These are phyloP conservation scores for Tolypocladium guangdongense DNA, from an alignment of 2,329 filamentous ascomycete genomes.

Conservation along the genomic window DNA sequence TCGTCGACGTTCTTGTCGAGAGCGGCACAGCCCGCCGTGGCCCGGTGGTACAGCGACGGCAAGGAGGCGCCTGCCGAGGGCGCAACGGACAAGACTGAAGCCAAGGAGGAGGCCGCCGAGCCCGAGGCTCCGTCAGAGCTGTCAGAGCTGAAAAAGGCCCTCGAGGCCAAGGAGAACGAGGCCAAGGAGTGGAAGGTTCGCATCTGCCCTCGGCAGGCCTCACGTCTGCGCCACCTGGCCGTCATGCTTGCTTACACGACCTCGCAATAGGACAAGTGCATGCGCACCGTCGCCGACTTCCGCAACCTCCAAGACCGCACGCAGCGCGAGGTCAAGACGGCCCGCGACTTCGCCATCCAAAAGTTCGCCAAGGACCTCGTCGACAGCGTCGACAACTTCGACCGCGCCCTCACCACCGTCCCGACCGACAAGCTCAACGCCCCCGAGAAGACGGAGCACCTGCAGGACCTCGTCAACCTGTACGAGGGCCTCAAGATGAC, in stretches of 20 bases:
- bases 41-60: slow-evolving; percentile 39
- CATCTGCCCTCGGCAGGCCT: slow-evolving; percentile 4
- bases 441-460: slow-evolving; percentile 36
- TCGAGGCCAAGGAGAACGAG: slow-evolving; percentile 42
- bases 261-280: slow-evolving; percentile 68
- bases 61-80: slow-evolving; percentile 22
- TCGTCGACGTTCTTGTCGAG: slow-evolving; percentile 25
- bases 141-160: slow-evolving; percentile 36
- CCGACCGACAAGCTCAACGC: slow-evolving; percentile 59
- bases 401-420: slow-evolving; percentile 77
- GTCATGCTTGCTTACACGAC: neutral
- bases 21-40: slow-evolving; percentile 21
- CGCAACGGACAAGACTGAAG: slow-evolving; percentile 8
- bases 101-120: slow-evolving; percentile 15
- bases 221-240: neutral
- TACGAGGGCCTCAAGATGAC: slow-evolving; percentile 94
- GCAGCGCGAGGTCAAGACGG: slow-evolving; percentile 75
- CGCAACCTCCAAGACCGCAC: slow-evolving; percentile 96
- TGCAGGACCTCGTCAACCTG: slow-evolving; percentile 66
- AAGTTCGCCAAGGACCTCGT: slow-evolving; percentile 92
- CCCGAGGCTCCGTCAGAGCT: slow-evolving; percentile 28
- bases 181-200: slow-evolving; percentile 73
- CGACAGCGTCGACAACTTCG: slow-evolving; percentile 93
- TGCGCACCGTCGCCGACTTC: slow-evolving; percentile 91
- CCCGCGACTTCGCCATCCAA: slow-evolving; percentile 89